Evolutionary conservation across 73 alveolate species (phyloP), one percentile per base, ranked within the genome.

Genomic region (Uronychia setigera): DNA sequence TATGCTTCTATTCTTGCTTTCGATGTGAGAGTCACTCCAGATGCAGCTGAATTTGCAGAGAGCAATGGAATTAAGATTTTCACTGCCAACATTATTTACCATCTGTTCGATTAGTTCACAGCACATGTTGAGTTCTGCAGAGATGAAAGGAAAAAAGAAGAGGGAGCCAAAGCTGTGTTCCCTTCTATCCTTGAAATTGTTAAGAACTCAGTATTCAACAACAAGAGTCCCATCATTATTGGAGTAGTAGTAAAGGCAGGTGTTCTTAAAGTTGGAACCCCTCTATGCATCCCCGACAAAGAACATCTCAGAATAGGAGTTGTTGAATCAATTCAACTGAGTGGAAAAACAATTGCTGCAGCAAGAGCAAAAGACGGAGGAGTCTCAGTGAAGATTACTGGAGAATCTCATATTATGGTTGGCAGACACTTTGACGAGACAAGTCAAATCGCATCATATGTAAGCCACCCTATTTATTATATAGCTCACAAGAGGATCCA

Each of bases 31-130:
- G 99, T 97, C 74, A 89, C 94, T 27, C 99, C 98, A 46, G 99
- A 99, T 67, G 99, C 99, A 0, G 93, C 91, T 85, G 93, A 97
- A 92, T 98, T 92, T 83, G 99, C 99, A 13, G 99, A 97, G 78
- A 98, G 96, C 78, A 94, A 95, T 87, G 98, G 97, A 1, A 99
- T 99, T 60, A 97, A 97, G 88, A 98, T 98, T 57, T 98, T 98
- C 87, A 96, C 98, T 1, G 99, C 99, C 75, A 97, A 98, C 88
- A 98, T 99, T 87, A 99, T 99, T 84, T 99, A 99, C 95, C 99
- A 99, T 86, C 92, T 99, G 93, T 97, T 95, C 74, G 99, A 97
- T 89, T 88, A 93, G 90, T 99, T 96, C 95, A 97, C 96, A 26
- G 99, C 96, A 46, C 96, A 94, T 87, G 97, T 96, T 33, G 91